Percentiles rank a stretch among this genome's conserved stretches.
Conservation (phyloP, 1,284 basidiomycete species). For the Cryptococcus depauperatus region DNA sequence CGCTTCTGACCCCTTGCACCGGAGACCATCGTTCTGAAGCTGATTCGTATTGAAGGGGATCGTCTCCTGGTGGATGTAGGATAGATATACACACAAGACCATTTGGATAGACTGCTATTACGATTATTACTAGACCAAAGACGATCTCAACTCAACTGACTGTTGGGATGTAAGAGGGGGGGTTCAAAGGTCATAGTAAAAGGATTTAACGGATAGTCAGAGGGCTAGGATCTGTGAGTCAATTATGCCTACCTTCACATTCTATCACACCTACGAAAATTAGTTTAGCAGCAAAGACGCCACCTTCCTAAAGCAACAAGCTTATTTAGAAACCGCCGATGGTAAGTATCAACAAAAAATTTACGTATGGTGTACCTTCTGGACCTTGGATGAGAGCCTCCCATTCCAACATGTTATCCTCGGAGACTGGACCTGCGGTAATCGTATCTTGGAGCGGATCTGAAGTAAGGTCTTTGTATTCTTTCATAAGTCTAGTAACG, state of each 20-base stretch:
- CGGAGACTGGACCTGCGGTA: conserved; percentile 78
- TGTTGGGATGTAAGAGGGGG: conserved; percentile 94
- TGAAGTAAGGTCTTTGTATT: conserved; percentile 78
- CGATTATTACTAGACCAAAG: not conserved
- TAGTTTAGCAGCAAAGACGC: conserved; percentile 86
- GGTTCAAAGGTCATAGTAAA: conserved; percentile 99
- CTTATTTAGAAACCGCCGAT: not conserved
- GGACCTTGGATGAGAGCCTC: conserved; percentile 94
- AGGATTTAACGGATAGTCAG: conserved; percentile 87
- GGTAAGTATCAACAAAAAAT: conserved; percentile 25
- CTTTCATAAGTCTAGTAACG: conserved; percentile 66
- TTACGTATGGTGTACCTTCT: conserved; percentile 91
- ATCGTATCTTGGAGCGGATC: conserved; percentile 62
- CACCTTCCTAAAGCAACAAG: conserved; percentile 65
- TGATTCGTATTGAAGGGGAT: conserved; percentile 62
- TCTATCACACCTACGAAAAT: conserved; percentile 63
- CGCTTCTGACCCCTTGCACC: conserved; percentile 80
- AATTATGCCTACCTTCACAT: not conserved
- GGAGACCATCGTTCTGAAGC: conserved; percentile 98
- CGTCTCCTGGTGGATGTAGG: conserved; percentile 93
- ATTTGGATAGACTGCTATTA: conserved; percentile 64
- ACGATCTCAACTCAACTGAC: conserved; percentile 52
- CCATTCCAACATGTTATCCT: conserved; percentile 97
- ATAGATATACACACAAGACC: conserved; percentile 98
- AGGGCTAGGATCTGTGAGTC: conserved; percentile 52